Base-by-base conservation (phyloP, 2,329 filamentous ascomycete species). In the Furcasterigmium furcatum region DNA sequence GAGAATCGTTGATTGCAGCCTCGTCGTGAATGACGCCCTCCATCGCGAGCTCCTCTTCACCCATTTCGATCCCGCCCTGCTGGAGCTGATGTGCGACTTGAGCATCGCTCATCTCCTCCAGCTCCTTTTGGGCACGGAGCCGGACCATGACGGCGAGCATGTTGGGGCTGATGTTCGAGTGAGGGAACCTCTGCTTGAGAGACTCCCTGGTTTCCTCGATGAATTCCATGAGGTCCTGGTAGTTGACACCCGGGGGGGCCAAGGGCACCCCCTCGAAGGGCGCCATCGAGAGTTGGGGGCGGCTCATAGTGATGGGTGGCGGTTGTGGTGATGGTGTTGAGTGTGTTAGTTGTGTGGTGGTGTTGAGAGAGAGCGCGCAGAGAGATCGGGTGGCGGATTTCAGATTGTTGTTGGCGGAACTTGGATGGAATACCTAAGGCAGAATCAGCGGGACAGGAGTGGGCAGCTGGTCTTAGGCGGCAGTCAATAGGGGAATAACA, bases 1-100 rank as follows among this genome's bases (percentile, higher is more conserved):
- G 43, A 9, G 43, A 45, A 16, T 45, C 43, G 35, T 45, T 45
- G 35, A 45, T 45, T 27, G 35, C 19, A n/a, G 14, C 35, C 8
- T 38, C 16, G 43, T 45, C 43, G 12, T 38, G 24, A 25, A 45
- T 35, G 43, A 45, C 25, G n/a, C 43, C 43, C 8, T 14, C 35
- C 8, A 20, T 29, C 12, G 34, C 21, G 27, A 45, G 35, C 13
- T 45, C 43, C 16, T 45, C 43, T 13, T 45, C 43, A n/a, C 20
- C 39, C 4, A 16, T 24, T 1, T 16, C 24, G 12, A 4, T 14
- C 13, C 12, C 2, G 5, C 12, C 16, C 13, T 19, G 10, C 34
- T 27, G 10, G 6, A n/a, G 24, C 13, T 7, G 16, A 12, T 13
- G 29, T 24, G 30, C 30, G 30, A 8, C 12, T n/a, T 32, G 14